Conservation (phyloP, 257 asterid species). For the Plantago major region DNA sequence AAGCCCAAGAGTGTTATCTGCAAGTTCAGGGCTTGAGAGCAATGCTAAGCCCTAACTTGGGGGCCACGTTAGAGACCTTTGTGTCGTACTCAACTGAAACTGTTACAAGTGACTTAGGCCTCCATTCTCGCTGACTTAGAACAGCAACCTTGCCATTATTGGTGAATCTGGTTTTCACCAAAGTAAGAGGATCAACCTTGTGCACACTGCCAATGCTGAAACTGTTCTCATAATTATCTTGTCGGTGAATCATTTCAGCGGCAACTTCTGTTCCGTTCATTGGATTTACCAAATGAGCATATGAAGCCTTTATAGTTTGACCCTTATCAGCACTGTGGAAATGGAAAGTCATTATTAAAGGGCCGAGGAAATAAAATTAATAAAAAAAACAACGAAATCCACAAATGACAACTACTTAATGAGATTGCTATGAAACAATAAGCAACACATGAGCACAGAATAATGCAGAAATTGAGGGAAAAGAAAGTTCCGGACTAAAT, state of each 20-base stretch:
- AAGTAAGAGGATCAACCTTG: conserved; percentile 51
- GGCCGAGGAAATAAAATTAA: no score
- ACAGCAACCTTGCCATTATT: conserved; percentile 64
- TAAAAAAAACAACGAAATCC: background rate
- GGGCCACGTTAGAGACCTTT: conserved; percentile 39
- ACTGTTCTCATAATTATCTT: conserved; percentile 48
- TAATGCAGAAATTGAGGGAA: no score
- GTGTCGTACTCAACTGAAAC: conserved; percentile 79
- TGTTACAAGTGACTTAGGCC: conserved; percentile 71
- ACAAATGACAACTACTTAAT: background rate
- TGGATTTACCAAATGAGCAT: conserved; percentile 50
- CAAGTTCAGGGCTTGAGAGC: conserved; percentile 68
- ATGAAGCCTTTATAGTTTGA: conserved; percentile 73
- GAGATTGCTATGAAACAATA: no score
- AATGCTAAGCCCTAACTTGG: conserved; percentile 64
- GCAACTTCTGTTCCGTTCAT: conserved; percentile 66
- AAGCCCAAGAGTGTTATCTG: conserved; percentile 17
- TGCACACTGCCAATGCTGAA: conserved; percentile 68
- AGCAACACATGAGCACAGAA: no score
- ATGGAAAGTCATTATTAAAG: conserved; percentile 13
- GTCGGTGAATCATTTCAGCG: conserved; percentile 77
- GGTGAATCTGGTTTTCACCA: conserved; percentile 64
- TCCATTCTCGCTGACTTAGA: conserved; percentile 72
- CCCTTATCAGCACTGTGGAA: conserved; percentile 67
- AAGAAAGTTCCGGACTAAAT: no score